phyloP scores from a whole-genome alignment of 202 grass and related monocot species.

The Zizania palustris region DNA sequence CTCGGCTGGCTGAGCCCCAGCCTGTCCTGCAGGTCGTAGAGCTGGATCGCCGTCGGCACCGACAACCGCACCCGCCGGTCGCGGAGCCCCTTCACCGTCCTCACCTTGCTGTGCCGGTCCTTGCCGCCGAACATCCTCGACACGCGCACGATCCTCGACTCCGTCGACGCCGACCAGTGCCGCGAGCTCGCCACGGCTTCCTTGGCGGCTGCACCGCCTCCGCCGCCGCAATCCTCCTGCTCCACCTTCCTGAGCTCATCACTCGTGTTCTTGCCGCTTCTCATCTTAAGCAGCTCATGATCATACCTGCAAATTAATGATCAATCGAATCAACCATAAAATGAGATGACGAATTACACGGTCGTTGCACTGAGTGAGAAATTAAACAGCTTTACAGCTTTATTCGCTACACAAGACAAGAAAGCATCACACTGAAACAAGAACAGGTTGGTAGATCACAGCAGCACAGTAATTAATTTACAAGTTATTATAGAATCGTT shows the following conservation, averaged over 20 bases:
- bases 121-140: slow-evolving; percentile 89
- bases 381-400: too few relatives aligned
- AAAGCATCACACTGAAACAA: slow-evolving; percentile 27
- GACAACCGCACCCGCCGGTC: slow-evolving; percentile 88
- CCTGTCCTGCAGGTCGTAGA: slow-evolving; percentile 94
- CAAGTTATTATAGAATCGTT: not conserved
- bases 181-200: slow-evolving; percentile 42
- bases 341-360: slow-evolving; percentile 38
- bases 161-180: slow-evolving; percentile 65
- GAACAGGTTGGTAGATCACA: slow-evolving; percentile 8
- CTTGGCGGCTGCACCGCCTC: not conserved
- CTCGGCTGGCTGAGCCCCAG: slow-evolving; percentile 89
- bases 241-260: slow-evolving; percentile 45
- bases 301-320: slow-evolving; percentile 24
- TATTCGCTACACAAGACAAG: slow-evolving; percentile 31
- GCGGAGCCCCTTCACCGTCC: slow-evolving; percentile 77
- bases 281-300: slow-evolving; percentile 51
- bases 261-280: slow-evolving; percentile 34
- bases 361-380: slow-evolving; percentile 27
- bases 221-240: not conserved
- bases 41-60: slow-evolving; percentile 85
- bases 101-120: slow-evolving; percentile 94
- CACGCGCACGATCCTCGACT: slow-evolving; percentile 89
- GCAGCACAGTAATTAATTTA: not conserved
- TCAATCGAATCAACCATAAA: slow-evolving; percentile 39